Evolutionary conservation across 495 filamentous ascomycete species (phyloP), one percentile per base, ranked within the genome.

Genomic region (Tuber indicum): DNA sequence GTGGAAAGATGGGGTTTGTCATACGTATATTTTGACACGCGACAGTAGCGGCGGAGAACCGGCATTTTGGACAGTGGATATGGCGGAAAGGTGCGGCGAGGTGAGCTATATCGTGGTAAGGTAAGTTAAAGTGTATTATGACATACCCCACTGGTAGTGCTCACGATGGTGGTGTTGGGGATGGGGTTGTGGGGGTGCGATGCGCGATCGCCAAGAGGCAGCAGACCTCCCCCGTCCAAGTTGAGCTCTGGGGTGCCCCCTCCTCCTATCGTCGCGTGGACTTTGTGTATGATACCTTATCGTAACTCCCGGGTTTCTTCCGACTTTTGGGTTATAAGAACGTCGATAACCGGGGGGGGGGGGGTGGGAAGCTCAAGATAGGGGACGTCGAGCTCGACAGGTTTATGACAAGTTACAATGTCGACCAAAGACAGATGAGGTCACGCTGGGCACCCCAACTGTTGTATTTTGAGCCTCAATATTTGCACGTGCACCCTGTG

Each of bases 11-110:
- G 39, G 58, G 43, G 17, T 21, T 19, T 17, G 58, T 62, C 46
- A 81, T 69, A 82, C 81, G 82, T 83, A 66, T 83, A 83, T 83
- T 83, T 83, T 49, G 82, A 83, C 46, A 83, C 81, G 74, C 82
- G 82, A 73, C 82, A 79, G 74, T 83, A 83, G 62, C 82, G 81
- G 49, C 81, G 81, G 42, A 82, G 75, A 16, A 78, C 82, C 52
- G 80, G 81, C 81, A 82, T 82, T 32, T 26, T 49, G 44, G 41
- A 26, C 41, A 47, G 39, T 17, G n/a, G 19, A 72, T 42, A 17
- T 23, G n/a, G 71, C 19, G 41, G 41, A 66, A 66, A 36, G 26
- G 58, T 66, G 36, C 12, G 26, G 58, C 26, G 58, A 66, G 26
- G 58, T 66, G 32, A 66, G 32, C 26, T 66, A 36, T 66, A 66